Conservation (phyloP, 176 grass and related monocot genomes). For the Chrysopogon serrulatus region DNA sequence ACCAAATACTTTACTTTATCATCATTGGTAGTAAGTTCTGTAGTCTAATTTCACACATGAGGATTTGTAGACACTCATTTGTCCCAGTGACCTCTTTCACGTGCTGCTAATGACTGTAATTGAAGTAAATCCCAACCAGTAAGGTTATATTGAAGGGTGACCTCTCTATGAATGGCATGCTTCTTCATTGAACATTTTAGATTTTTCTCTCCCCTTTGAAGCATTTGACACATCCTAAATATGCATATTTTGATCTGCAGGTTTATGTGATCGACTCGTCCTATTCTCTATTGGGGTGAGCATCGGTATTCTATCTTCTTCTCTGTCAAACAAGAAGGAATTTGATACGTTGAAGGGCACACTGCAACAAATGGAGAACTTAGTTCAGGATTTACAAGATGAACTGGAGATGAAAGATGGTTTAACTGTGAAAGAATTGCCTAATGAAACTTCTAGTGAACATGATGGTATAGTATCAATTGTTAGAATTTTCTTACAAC, state of each 20-base stretch:
- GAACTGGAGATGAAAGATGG: constrained; percentile 92
- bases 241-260: constrained; percentile 34
- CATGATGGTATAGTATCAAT: constrained; percentile 24
- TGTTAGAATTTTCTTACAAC: not conserved
- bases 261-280: constrained; percentile 43
- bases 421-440: constrained; percentile 75
- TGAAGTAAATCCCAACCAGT: not conserved
- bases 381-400: constrained; percentile 97
- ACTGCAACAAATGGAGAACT: constrained; percentile 64
- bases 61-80: not conserved
- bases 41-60: constrained; percentile 3
- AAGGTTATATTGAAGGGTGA: constrained; percentile 1
- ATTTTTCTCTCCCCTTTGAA: not conserved
- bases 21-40: not conserved
- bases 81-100: not conserved
- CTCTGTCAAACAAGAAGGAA: constrained; percentile 74
- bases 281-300: constrained; percentile 62
- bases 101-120: constrained; percentile 7
- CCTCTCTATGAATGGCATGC: constrained; percentile 11
- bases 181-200: constrained; percentile 7
- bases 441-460: constrained; percentile 34
- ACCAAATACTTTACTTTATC: not conserved
- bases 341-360: constrained; percentile 58
- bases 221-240: constrained; percentile 18
- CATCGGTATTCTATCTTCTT: constrained; percentile 63